phyloP scores from a whole-genome alignment of 2,329 filamentous ascomycete species.

The Phialophora expanda region DNA sequence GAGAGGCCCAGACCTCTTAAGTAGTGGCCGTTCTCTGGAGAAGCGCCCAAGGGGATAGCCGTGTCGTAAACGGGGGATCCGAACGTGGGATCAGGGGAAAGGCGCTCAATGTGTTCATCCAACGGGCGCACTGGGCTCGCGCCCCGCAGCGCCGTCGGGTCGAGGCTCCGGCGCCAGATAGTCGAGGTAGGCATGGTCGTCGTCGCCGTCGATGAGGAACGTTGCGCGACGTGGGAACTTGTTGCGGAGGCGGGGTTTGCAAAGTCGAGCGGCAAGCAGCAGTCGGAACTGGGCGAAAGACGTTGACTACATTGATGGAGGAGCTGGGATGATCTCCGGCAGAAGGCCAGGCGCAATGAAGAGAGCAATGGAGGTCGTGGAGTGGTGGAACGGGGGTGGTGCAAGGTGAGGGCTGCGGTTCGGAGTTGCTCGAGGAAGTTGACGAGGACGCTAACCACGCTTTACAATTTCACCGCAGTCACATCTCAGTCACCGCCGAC shows the following conservation, averaged over 20 bases:
- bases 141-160: slow-evolving; percentile 23
- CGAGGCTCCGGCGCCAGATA: slow-evolving; percentile 34
- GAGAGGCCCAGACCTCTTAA: slow-evolving; percentile 35
- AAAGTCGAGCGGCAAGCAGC: slow-evolving; percentile 17
- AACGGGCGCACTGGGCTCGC: slow-evolving; percentile 34
- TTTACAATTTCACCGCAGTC: slow-evolving; percentile 4
- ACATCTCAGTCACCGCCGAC: not conserved
- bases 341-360: slow-evolving; percentile 26
- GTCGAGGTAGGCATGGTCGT: slow-evolving; percentile 39
- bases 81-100: slow-evolving; percentile 37
- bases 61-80: slow-evolving; percentile 18
- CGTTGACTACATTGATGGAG: slow-evolving; percentile 34
- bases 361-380: slow-evolving; percentile 16
- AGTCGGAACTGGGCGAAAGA: slow-evolving; percentile 14
- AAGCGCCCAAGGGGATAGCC: slow-evolving; percentile 10
- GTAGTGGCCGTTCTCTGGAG: slow-evolving; percentile 21
- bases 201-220: slow-evolving; percentile 17
- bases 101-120: slow-evolving; percentile 35
- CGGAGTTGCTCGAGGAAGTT: slow-evolving; percentile 21
- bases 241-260: slow-evolving; percentile 35
- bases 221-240: slow-evolving; percentile 14
- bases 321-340: slow-evolving; percentile 23
- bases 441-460: slow-evolving; percentile 5
- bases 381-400: slow-evolving; percentile 20
- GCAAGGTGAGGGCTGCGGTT: slow-evolving; percentile 20